Evolutionary conservation across 176 grass and related monocot genomes (phyloP).

Genomic region (Avena insularis): DNA sequence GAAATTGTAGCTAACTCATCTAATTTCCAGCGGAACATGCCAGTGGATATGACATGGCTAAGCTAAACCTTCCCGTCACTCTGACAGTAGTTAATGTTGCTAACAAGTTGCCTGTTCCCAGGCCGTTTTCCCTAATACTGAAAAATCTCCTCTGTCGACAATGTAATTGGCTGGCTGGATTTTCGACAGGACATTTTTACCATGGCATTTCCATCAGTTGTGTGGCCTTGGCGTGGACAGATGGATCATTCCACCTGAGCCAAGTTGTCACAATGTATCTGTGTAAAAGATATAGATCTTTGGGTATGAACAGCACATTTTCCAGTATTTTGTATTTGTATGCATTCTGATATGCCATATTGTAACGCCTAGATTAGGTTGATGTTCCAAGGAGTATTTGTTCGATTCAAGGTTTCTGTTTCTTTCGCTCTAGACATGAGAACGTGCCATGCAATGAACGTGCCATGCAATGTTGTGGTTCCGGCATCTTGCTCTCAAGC

Average conservation of each 20-base stretch:
- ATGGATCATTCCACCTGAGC: slow-evolving; percentile 5
- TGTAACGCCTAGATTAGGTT: slow-evolving; percentile 36
- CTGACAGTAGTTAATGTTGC: slow-evolving; percentile 4
- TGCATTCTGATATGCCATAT: slow-evolving; percentile 7
- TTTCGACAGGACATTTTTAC: slow-evolving; percentile 57
- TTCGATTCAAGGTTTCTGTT: too few relatives aligned
- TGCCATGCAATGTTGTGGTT: too few relatives aligned
- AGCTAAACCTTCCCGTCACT: background rate
- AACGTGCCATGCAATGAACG: too few relatives aligned
- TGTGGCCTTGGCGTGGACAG: slow-evolving; percentile 11
- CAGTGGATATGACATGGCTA: background rate
- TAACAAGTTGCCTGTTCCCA: background rate
- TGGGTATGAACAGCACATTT: background rate
- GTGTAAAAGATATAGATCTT: slow-evolving; percentile 18
- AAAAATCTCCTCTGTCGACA: background rate
- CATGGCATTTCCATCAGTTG: slow-evolving; percentile 30
- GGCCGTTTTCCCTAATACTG: slow-evolving; percentile 13
- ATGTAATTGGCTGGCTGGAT: slow-evolving; percentile 21
- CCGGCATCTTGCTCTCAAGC: too few relatives aligned
- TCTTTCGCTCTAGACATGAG: too few relatives aligned
- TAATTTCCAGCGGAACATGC: slow-evolving; percentile 7
- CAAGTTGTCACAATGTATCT: background rate
- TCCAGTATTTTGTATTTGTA: slow-evolving; percentile 25
- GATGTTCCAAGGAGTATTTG: background rate
- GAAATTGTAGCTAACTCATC: slow-evolving; percentile 23